Conservation (phyloP, 345 rosid genomes). For the Euclidium syriacum region DNA sequence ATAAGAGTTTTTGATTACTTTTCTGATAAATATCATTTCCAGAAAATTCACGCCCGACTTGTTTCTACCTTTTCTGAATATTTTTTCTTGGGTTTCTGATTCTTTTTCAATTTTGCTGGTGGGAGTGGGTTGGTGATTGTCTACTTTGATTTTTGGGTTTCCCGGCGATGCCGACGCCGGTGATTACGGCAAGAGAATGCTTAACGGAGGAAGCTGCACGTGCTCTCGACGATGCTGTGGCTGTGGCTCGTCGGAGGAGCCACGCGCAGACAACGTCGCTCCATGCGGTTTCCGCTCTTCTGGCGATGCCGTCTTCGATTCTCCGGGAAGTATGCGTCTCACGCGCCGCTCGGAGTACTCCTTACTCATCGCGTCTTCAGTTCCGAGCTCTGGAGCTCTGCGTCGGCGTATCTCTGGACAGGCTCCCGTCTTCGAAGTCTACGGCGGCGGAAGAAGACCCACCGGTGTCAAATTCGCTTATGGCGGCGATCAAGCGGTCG, state of each 20-base stretch:
- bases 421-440: constrained; percentile 38
- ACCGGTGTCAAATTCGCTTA: constrained; percentile 68
- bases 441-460: constrained; percentile 34
- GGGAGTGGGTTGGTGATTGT: constrained; percentile 4
- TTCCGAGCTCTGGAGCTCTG: constrained; percentile 58
- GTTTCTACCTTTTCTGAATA: not conserved
- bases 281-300: constrained; percentile 59
- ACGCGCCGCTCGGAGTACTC: constrained; percentile 34
- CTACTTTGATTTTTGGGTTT: constrained; percentile 1
- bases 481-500: constrained; percentile 90
- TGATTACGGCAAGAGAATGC: constrained; percentile 51
- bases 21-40: constrained; percentile 12
- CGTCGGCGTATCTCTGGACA: constrained; percentile 58
- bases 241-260: constrained; percentile 61
- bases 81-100: not conserved
- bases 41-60: constrained; percentile 18
- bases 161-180: constrained; percentile 72
- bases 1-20: not conserved
- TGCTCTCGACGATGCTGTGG: constrained; percentile 55
- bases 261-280: constrained; percentile 69
- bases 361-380: constrained; percentile 44
- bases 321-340: constrained; percentile 56
- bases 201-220: constrained; percentile 60
- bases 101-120: not conserved
- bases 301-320: constrained; percentile 43